Base-by-base conservation (phyloP, 352 stramenopile species). In the Thalassiosira exigua region DNA sequence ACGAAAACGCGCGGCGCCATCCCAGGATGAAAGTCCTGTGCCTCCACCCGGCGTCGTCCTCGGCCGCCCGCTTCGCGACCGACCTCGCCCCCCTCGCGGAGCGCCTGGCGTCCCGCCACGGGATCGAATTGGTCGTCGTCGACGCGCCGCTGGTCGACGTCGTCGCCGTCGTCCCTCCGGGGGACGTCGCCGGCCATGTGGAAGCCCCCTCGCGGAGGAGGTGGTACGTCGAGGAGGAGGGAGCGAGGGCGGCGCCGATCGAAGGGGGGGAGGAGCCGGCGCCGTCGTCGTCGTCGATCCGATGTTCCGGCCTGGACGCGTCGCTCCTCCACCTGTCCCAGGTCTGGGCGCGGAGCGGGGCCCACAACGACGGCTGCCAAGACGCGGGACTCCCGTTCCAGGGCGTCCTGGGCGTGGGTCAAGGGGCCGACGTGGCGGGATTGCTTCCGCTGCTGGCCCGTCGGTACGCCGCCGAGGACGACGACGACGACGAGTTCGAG, bases 111-210 rank as follows among this genome's bases (percentile, higher is more conserved):
- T 26, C 80, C 9, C 82, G 87, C 26, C 81, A 94, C 48, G 75
- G 68, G 0, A 94, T 94, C 69, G 89, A 94, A 71, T 64, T 94
- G 12, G 86, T 90, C 7, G 92, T 90, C 59, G 60, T 92, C 14
- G 87, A 94, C 62, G 60, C 32, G 53, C 89, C 89, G 11, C 50
- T 92, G 30, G 27, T 86, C 2, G 69, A 85, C 52, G 58, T 58
- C n/a, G 9, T 32, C 4, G 39, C 75, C 30, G 24, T 14, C 41
- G 46, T 29, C 12, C 2, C 22, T 22, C 9, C 46, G 17, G 48
- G 33, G n/a, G 51, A 26, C 1, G 58, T 59, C 12, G 60, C n/a
- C 27, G 53, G 58, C 7, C 59, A 53, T 22, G 52, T 80, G 41
- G 33, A 14, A 44, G 58, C 51, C 29, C 21, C 74, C 50, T 42